Base-by-base conservation (phyloP, 148 eudicot species). In the Amaranthus palmeri region DNA sequence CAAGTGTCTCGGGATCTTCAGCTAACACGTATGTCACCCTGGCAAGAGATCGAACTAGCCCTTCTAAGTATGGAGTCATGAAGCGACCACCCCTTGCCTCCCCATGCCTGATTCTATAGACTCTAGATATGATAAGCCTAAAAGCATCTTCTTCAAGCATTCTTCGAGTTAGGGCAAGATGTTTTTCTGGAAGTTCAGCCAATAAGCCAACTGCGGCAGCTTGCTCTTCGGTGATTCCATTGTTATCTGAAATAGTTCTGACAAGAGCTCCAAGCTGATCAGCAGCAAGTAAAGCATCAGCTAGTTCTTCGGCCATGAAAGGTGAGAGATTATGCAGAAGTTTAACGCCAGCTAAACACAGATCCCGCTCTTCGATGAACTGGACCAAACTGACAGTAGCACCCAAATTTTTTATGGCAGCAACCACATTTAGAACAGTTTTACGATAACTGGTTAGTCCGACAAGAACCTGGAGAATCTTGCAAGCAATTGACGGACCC, bases 381-480 rank as follows among this genome's bases (percentile, higher is more conserved):
- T 92, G 96, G 70, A 92, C 88, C 81, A 92, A 83, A 80, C 96
- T 90, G 63, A 74, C 79, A 41, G 88, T 88, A 54, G 96, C 96
- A 50, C 90, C 97, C n/a, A 87, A 87, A 79, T 90, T 92, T 77
- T 83, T 88, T 70, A 92, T 88, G 79, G 97, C 96, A n/a, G 96
- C 74, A 71, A 88, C 96, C 42, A 90, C 91, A 17, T 83, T 77
- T 0, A 58, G 50, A 57, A 84, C 90, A 10, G 88, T 86, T 47
- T 79, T 73, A 10, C 78, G 82, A 61, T 90, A 83, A 78, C 81
- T 85, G 7, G 97, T 92, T 55, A 92, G 91, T 65, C 97, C 97
- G 10, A 92, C 91, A 46, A 92, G 92, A 65, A 92, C 97, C 73
- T 90, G 91, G 65, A 92, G 84, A 65, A 90, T 96, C 80, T 90